phyloP scores from a whole-genome alignment of 768 basidiomycete genomes.

The Leucogyrophana mollusca region DNA sequence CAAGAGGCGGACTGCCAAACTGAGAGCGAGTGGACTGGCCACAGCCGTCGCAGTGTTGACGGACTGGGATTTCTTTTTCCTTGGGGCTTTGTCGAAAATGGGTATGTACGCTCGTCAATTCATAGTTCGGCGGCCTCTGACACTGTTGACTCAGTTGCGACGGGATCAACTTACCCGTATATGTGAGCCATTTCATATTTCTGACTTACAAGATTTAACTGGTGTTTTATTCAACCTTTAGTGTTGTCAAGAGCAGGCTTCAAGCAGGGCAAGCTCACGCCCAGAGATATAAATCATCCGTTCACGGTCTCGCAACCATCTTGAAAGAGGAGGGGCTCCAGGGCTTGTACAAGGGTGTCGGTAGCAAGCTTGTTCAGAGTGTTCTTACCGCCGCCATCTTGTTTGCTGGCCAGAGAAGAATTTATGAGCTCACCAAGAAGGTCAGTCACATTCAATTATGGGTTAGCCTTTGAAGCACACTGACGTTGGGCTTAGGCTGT shows the following conservation, averaged over 20 bases:
- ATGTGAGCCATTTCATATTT: constrained; percentile 42
- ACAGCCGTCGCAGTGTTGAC: constrained; percentile 52
- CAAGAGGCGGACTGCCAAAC: constrained; percentile 53
- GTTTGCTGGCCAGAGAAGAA: constrained; percentile 84
- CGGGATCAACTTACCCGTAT: constrained; percentile 69
- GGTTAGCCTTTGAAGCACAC: no score
- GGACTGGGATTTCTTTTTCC: constrained; percentile 89
- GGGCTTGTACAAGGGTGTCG: constrained; percentile 85
- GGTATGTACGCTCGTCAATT: constrained; percentile 38
- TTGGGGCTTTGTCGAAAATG: constrained; percentile 94
- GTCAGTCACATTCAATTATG: constrained; percentile 17
- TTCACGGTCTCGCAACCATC: constrained; percentile 78
- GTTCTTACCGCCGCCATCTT: constrained; percentile 93
- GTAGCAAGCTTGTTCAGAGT: constrained; percentile 87
- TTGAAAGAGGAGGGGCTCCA: constrained; percentile 74
- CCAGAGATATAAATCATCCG: constrained; percentile 69
- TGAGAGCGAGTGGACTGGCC: constrained; percentile 42
- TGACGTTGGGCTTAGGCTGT: no score
- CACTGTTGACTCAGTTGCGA: constrained; percentile 38
- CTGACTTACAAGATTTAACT: background rate
- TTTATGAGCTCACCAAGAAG: constrained; percentile 70
- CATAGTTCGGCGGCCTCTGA: background rate
- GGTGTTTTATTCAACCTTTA: constrained; percentile 13
- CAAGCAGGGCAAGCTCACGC: constrained; percentile 73
- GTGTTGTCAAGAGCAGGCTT: constrained; percentile 75